A percentile compares a stretch with the other conserved stretches of the same genome.
These are phyloP conservation scores for Vigna hirtella DNA, from an alignment of 306 rosid genomes.

Conservation along the genomic window DNA sequence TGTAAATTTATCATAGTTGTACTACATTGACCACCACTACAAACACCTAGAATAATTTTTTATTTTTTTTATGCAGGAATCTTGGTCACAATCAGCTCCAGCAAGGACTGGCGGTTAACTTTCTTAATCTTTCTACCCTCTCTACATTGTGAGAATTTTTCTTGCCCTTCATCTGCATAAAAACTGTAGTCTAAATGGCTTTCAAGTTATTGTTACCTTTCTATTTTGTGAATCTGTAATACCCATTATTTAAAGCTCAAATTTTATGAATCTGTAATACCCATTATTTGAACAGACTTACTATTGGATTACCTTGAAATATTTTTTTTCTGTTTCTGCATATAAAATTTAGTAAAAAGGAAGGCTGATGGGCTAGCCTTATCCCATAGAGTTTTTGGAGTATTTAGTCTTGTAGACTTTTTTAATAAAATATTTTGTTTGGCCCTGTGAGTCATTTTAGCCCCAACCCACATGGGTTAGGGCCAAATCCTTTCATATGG, in stretches of 20 bases:
- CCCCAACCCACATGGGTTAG: no score
- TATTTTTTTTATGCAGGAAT: constrained; percentile 60
- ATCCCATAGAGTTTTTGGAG: accelerated
- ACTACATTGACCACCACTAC: constrained; percentile 5
- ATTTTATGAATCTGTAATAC: no score
- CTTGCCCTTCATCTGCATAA: constrained; percentile 32
- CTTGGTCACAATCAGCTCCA: constrained; percentile 90
- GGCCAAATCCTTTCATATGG: no score
- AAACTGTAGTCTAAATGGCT: constrained; percentile 38
- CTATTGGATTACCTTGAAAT: no score
- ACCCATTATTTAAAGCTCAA: no score
- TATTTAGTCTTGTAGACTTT: no score
- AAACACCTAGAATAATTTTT: constrained; percentile 32
- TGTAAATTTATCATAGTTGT: constrained; percentile 33
- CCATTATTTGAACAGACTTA: no score
- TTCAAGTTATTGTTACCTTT: constrained; percentile 33
- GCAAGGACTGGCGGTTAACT: constrained; percentile 66
- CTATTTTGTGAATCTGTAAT: background rate
- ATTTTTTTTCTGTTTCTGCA: no score
- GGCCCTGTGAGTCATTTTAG: no score
- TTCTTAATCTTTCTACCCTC: constrained; percentile 71
- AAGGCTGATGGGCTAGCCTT: no score
- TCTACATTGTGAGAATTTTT: constrained; percentile 73
- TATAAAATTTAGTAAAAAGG: no score
- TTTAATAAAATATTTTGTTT: no score